Evolutionary conservation across 352 stramenopile genomes (phyloP).

Genomic region (Phytophthora pinifolia): DNA sequence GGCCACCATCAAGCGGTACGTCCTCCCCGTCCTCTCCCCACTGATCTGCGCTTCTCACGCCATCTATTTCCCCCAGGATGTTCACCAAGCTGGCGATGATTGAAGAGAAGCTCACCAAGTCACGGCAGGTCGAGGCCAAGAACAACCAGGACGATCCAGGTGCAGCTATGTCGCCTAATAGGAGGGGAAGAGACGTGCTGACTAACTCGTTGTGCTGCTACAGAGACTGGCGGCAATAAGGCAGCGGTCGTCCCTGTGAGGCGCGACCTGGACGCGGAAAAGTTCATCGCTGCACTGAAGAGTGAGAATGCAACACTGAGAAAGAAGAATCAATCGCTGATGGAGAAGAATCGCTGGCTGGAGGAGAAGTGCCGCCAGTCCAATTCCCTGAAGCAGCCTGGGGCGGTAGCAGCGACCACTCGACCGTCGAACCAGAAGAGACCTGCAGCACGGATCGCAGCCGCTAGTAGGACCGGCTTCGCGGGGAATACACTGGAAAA

Average conservation of each 20-base stretch:
- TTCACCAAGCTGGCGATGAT: constrained; percentile 90
- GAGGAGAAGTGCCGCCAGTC: constrained; percentile 36
- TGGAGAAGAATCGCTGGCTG: constrained; percentile 70
- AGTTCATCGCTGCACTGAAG: constrained; percentile 79
- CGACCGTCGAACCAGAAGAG: constrained; percentile 11
- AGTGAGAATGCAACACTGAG: constrained; percentile 69
- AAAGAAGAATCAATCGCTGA: constrained; percentile 72
- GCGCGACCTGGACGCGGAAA: constrained; percentile 77
- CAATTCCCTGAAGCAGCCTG: constrained; percentile 30
- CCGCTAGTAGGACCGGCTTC: constrained; percentile 19
- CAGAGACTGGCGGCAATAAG: constrained; percentile 37
- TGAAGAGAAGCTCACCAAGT: constrained; percentile 85
- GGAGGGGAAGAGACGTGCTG: too few relatives aligned
- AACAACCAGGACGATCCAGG: constrained; percentile 65
- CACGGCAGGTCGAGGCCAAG: constrained; percentile 40
- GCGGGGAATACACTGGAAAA: constrained; percentile 33
- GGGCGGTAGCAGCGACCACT: neutral
- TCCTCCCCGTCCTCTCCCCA: too few relatives aligned
- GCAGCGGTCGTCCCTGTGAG: constrained; percentile 32
- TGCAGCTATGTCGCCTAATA: constrained; percentile 4
- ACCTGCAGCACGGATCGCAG: constrained; percentile 3
- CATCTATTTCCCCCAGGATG: constrained; percentile 49
- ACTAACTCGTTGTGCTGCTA: neutral
- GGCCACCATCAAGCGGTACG: constrained; percentile 83
- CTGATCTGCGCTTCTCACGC: too few relatives aligned